Conservation (phyloP, 129 eudicot genomes). For the Pittosporum tobira region DNA sequence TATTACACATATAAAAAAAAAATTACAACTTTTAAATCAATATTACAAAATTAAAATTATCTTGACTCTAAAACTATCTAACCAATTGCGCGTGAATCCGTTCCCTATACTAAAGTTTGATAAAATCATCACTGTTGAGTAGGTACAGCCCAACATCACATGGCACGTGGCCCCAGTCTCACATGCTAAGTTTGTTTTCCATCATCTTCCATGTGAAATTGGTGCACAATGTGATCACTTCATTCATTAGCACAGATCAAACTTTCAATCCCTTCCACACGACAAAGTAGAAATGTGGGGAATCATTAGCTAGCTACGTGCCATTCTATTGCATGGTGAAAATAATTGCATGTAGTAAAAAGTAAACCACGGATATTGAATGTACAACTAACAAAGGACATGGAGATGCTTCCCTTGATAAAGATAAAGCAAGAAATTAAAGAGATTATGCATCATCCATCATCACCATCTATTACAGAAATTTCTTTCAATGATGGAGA, state of each 20-base stretch:
- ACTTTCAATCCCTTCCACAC: background rate
- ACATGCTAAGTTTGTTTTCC: slow-evolving; percentile 4
- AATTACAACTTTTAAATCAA: too few species aligned
- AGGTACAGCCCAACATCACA: slow-evolving; percentile 1
- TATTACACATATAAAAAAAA: too few species aligned
- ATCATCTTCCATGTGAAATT: background rate
- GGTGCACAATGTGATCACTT: background rate
- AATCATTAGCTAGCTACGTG: background rate
- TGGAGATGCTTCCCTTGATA: slow-evolving; percentile 19
- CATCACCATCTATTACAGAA: slow-evolving; percentile 6
- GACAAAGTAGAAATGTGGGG: background rate
- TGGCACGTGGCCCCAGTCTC: slow-evolving; percentile 3
- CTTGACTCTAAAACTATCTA: too few species aligned
- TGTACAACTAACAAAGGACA: slow-evolving; percentile 12
- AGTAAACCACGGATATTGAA: background rate
- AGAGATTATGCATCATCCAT: background rate
- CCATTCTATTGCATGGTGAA: background rate
- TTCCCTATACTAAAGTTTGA: background rate
- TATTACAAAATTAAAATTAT: too few species aligned
- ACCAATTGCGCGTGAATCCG: too few species aligned
- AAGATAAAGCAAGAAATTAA: slow-evolving; percentile 10
- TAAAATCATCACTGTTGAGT: slow-evolving; percentile 4
- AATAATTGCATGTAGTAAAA: background rate
- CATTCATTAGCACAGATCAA: too few species aligned
- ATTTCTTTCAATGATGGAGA: slow-evolving; percentile 10